These are phyloP conservation scores for Colletotrichum sidae DNA, from an alignment of 2,329 filamentous ascomycete genomes.

Conservation along the genomic window DNA sequence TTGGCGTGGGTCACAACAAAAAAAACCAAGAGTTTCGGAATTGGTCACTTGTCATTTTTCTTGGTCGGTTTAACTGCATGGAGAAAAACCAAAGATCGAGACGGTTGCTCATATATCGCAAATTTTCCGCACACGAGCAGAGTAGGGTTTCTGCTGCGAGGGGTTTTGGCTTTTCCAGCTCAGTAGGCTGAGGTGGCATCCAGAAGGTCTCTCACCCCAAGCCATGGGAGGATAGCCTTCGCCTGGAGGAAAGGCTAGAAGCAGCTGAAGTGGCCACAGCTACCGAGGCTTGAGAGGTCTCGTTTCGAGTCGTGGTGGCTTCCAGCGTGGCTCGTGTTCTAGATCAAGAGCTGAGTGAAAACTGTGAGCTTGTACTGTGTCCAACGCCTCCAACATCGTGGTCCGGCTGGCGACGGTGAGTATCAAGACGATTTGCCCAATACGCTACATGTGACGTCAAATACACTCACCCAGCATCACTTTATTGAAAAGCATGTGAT, in stretches of 20 bases:
- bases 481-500: background rate
- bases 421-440: background rate
- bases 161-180: background rate
- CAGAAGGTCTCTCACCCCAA: no score
- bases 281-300: no score
- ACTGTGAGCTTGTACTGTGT: background rate
- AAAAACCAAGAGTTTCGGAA: conserved; percentile 6
- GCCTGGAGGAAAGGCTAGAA: no score
- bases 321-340: no score
- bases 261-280: no score
- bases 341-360: background rate
- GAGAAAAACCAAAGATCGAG: conserved; percentile 6
- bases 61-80: background rate
- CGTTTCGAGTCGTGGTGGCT: no score
- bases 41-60: background rate
- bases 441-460: background rate
- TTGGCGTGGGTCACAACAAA: background rate
- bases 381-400: background rate
- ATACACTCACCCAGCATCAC: background rate
- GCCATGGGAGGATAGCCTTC: no score
- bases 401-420: background rate
- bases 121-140: background rate
- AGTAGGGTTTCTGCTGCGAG: background rate
- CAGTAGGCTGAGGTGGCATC: no score
- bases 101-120: conserved; percentile 10